Conservation (phyloP, 306 rosid species). For the Vicia villosa region DNA sequence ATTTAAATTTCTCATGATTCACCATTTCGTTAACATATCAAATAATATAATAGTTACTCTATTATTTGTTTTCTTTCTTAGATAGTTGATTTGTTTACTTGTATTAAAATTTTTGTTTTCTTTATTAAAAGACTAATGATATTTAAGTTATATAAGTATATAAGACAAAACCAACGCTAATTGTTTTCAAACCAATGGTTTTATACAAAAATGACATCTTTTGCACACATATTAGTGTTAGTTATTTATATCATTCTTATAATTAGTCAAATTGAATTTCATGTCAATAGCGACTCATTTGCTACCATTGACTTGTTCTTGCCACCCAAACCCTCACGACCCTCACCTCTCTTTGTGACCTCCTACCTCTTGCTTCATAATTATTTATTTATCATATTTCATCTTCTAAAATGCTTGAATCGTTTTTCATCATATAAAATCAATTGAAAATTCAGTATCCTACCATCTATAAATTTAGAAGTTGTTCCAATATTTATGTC, state of each 20-base stretch:
- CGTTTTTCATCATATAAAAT: neutral
- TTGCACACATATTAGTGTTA: neutral
- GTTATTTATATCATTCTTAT: neutral
- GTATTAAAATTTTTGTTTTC: no score
- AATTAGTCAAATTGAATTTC: conserved; percentile 6
- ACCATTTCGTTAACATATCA: no score
- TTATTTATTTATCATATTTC: conserved; percentile 13
- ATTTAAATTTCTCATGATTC: no score
- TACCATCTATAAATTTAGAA: no score
- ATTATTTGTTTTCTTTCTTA: no score
- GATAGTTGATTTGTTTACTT: no score
- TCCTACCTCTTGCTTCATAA: conserved; percentile 5
- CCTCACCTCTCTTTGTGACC: neutral
- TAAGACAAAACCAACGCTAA: neutral
- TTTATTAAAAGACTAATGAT: no score
- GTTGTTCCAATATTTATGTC: neutral
- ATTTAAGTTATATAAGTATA: neutral
- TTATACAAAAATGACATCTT: conserved; percentile 3
- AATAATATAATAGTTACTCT: no score
- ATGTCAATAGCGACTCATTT: conserved; percentile 5
- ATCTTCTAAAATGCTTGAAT: conserved; percentile 28
- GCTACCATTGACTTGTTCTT: conserved; percentile 30
- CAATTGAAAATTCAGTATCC: neutral
- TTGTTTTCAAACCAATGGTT: neutral
- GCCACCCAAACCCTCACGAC: conserved; percentile 25